phyloP scores from a whole-genome alignment of 768 basidiomycete species.

The Amanita thiersii region DNA sequence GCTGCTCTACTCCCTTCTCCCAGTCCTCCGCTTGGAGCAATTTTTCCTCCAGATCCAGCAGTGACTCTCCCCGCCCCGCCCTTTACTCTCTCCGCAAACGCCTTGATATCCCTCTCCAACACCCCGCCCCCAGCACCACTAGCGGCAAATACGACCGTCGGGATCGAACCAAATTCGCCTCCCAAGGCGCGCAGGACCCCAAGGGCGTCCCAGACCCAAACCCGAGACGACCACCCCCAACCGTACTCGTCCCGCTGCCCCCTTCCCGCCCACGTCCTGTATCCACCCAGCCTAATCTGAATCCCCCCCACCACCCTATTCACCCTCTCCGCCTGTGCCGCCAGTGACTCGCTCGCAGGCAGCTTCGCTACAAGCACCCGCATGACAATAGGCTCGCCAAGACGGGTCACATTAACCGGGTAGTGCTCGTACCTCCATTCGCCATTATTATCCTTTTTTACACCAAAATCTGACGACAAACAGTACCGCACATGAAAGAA shows the following conservation, averaged over 20 bases:
- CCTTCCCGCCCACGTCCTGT: too few relatives aligned
- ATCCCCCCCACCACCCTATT: neutral
- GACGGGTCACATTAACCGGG: neutral
- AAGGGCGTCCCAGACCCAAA: conserved; percentile 8
- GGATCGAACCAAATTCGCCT: conserved; percentile 5
- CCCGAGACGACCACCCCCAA: conserved; percentile 6
- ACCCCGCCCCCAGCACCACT: neutral
- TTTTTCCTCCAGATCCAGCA: too few relatives aligned
- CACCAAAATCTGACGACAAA: neutral
- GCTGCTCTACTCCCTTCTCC: too few relatives aligned
- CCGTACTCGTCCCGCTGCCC: conserved; percentile 6
- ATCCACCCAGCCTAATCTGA: too few relatives aligned
- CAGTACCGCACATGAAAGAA: conserved; percentile 6
- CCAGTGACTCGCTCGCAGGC: neutral
- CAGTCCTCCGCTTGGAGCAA: too few relatives aligned
- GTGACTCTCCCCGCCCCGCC: too few relatives aligned
- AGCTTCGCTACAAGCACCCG: conserved; percentile 9
- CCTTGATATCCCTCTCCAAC: neutral
- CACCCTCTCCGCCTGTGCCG: conserved; percentile 4
- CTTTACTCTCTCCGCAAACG: conserved; percentile 6
- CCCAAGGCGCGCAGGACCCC: conserved; percentile 2
- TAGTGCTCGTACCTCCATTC: conserved; percentile 8
- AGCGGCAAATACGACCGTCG: too few relatives aligned
- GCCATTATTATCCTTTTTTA: neutral
- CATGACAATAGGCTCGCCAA: neutral